Conservation (phyloP, 805 yeast genomes). For the Yarrowia sp. region DNA sequence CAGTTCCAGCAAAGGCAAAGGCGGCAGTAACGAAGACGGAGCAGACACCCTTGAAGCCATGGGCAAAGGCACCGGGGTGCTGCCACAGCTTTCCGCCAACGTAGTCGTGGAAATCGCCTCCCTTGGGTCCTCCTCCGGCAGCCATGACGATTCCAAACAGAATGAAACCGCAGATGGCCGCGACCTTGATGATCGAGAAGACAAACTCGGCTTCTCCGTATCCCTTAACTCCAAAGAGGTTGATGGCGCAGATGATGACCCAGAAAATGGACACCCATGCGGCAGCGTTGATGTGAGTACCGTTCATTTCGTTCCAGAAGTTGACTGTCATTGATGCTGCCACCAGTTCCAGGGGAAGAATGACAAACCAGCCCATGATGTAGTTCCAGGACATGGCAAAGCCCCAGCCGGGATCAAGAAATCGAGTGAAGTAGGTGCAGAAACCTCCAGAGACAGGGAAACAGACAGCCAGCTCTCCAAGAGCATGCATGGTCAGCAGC, state of each 20-base stretch:
- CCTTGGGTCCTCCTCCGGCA: constrained; percentile 56
- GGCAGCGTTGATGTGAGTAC: constrained; percentile 44
- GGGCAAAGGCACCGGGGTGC: constrained; percentile 54
- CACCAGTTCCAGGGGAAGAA: constrained; percentile 60
- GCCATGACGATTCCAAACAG: constrained; percentile 50
- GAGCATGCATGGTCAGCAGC: constrained; percentile 56
- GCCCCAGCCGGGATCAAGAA: constrained; percentile 62
- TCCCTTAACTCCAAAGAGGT: constrained; percentile 52
- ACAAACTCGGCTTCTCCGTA: constrained; percentile 65
- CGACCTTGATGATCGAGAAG: constrained; percentile 53
- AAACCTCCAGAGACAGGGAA: constrained; percentile 61
- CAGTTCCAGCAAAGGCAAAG: constrained; percentile 74
- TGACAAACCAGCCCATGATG: constrained; percentile 56
- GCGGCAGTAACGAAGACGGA: constrained; percentile 70
- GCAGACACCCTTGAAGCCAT: constrained; percentile 64
- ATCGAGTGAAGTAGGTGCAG: constrained; percentile 54
- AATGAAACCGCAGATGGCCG: constrained; percentile 56
- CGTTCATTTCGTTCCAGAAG: constrained; percentile 46
- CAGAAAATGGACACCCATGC: constrained; percentile 55
- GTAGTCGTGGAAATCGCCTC: constrained; percentile 37
- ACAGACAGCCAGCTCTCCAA: constrained; percentile 66
- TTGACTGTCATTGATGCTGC: constrained; percentile 56
- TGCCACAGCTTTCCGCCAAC: constrained; percentile 44
- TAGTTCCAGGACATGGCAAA: constrained; percentile 70
- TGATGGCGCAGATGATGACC: constrained; percentile 46